Conservation (phyloP, 2,329 filamentous ascomycete genomes). For the Rosellinia necatrix region DNA sequence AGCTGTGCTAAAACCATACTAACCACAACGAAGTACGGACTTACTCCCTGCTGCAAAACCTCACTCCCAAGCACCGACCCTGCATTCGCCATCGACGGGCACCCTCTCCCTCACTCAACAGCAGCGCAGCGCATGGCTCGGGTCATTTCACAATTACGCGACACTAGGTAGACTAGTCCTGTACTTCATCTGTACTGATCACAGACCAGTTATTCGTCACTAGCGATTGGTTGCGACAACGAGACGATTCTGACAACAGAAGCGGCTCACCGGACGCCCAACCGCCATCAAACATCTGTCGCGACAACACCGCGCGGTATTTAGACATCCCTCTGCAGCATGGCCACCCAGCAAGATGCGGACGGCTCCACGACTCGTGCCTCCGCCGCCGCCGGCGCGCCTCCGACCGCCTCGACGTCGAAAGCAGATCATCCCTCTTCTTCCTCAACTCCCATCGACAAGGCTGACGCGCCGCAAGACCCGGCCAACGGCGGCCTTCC, state of each 20-base stretch:
- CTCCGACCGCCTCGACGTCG: conserved; percentile 33
- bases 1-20: conserved; percentile 14
- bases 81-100: background rate
- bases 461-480: conserved; percentile 39
- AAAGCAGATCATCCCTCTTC: conserved; percentile 40
- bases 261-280: conserved; percentile 11
- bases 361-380: conserved; percentile 32
- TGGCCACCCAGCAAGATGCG: conserved; percentile 41
- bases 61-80: conserved; percentile 1
- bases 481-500: conserved; percentile 36
- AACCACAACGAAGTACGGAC: background rate
- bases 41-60: background rate
- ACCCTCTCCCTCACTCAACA: background rate
- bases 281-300: conserved; percentile 17
- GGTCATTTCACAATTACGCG: background rate
- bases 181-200: conserved; percentile 4
- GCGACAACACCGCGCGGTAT: conserved; percentile 24
- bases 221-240: conserved; percentile 21
- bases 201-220: no score
- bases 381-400: conserved; percentile 28
- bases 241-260: conserved; percentile 6
- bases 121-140: conserved; percentile 4
- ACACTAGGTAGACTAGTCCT: background rate
- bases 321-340: conserved; percentile 28
- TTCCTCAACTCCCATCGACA: conserved; percentile 40